Conservation (phyloP, 2,329 filamentous ascomycete species). For the Calonectria pteridis region DNA sequence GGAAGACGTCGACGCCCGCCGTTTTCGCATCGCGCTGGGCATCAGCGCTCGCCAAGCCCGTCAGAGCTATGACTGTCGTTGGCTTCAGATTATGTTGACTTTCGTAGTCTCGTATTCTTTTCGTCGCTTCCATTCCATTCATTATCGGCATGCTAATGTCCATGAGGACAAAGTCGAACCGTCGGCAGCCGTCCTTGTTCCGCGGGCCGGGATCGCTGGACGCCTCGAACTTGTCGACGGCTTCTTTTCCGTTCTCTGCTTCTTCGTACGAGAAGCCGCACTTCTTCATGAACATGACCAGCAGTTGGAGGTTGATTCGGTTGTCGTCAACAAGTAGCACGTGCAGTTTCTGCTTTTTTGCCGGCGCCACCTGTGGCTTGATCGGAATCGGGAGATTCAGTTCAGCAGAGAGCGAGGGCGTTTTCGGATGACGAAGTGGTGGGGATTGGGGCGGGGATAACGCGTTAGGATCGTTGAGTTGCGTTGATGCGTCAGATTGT, state of each 20-base stretch:
- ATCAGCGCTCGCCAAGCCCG: constrained; percentile 63
- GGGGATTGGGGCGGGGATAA: not conserved
- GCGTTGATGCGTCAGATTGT: not conserved
- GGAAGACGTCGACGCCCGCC: constrained; percentile 62
- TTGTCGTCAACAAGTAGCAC: constrained; percentile 59
- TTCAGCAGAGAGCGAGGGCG: not conserved
- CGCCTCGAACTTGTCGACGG: constrained; percentile 56
- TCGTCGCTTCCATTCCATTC: constrained; percentile 63
- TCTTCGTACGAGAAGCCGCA: constrained; percentile 55
- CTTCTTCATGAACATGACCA: constrained; percentile 58
- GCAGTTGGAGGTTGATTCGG: constrained; percentile 56
- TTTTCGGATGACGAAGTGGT: constrained; percentile 17
- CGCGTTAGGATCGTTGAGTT: not conserved
- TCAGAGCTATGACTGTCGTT: constrained; percentile 64
- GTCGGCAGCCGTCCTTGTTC: constrained; percentile 10
- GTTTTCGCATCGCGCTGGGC: constrained; percentile 63
- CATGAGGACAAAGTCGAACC: constrained; percentile 55
- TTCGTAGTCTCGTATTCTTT: constrained; percentile 62
- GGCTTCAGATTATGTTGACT: constrained; percentile 53
- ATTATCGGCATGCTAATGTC: constrained; percentile 70
- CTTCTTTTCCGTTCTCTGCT: constrained; percentile 61
- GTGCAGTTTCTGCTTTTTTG: constrained; percentile 17
- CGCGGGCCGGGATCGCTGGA: constrained; percentile 18
- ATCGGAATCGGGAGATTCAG: not conserved
- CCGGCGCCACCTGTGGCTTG: not conserved